These are phyloP conservation scores for Neonothopanus nambi DNA, from an alignment of 1,284 basidiomycete genomes.

Conservation along the genomic window DNA sequence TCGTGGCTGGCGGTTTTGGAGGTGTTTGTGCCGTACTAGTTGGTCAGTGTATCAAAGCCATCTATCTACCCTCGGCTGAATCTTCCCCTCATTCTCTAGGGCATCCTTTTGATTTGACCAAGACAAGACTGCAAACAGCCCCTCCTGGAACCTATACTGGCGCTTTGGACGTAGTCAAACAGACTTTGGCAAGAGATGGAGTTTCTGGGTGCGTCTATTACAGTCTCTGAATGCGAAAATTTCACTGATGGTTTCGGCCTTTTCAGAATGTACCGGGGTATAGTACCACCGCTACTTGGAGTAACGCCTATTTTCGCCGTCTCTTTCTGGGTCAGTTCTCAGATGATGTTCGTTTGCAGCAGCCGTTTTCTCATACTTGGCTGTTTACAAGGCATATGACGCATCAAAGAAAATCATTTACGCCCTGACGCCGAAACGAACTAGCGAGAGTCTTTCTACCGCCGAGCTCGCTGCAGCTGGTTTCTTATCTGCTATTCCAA, in stretches of 20 bases:
- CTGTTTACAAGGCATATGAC: conserved; percentile 78
- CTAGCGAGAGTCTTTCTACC: conserved; percentile 65
- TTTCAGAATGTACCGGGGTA: conserved; percentile 88
- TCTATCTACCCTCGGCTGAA: background rate
- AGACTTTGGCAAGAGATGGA: conserved; percentile 89
- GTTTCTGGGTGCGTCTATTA: conserved; percentile 68
- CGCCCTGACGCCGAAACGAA: conserved; percentile 68
- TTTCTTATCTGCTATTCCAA: conserved; percentile 92
- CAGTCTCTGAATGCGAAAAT: background rate
- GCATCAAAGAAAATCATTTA: conserved; percentile 89
- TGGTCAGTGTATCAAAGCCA: conserved; percentile 46
- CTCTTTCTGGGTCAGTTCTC: conserved; percentile 86
- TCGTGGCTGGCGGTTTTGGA: conserved; percentile 90
- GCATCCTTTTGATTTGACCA: conserved; percentile 97
- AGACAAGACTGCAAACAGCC: conserved; percentile 95
- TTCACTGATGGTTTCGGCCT: background rate
- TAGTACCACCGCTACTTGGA: conserved; percentile 93
- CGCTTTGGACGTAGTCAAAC: conserved; percentile 91
- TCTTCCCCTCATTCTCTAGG: conserved; percentile 45
- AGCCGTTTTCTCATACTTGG: background rate
- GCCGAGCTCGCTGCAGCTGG: conserved; percentile 90
- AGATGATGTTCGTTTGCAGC: background rate
- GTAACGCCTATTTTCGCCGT: conserved; percentile 99
- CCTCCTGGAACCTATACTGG: conserved; percentile 89
- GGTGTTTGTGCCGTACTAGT: conserved; percentile 87